Evolutionary conservation across 2,329 filamentous ascomycete genomes (phyloP).

Genomic region (Arthrobotrys sphaeroides): DNA sequence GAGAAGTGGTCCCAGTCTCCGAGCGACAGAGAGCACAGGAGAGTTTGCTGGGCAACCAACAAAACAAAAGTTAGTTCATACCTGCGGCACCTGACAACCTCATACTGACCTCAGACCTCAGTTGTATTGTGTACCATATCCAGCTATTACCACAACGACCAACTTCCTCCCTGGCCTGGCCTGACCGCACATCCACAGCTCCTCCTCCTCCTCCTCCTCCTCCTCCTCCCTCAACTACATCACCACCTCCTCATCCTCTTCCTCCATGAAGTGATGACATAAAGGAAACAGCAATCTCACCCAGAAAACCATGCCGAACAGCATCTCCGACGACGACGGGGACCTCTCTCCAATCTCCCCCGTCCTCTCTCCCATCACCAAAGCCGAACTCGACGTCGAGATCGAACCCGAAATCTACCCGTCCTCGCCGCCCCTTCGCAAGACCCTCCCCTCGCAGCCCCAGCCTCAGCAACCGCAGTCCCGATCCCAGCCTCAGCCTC

Average conservation of each 20-base stretch:
- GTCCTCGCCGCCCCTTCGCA: conserved; percentile 41
- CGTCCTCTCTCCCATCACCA: conserved; percentile 25
- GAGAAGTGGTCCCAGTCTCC: no score
- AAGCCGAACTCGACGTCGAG: no score
- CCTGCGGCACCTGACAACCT: not conserved
- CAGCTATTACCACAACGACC: no score
- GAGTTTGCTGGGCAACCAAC: not conserved
- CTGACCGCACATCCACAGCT: not conserved
- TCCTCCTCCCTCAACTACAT: not conserved
- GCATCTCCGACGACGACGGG: conserved; percentile 34
- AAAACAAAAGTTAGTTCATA: not conserved
- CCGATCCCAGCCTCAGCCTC: no score
- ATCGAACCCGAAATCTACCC: no score
- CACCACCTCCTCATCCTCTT: not conserved
- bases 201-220: not conserved
- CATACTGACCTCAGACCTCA: not conserved
- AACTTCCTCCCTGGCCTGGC: no score
- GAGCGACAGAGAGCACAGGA: no score
- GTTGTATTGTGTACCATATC: not conserved
- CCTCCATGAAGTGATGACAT: not conserved
- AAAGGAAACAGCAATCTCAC: no score
- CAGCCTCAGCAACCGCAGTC: not conserved
- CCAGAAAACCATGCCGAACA: conserved; percentile 22
- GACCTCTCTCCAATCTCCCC: conserved; percentile 48
- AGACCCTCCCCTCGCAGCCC: conserved; percentile 3